Conservation (phyloP, 768 basidiomycete genomes). For the Boletus rex-veris region DNA sequence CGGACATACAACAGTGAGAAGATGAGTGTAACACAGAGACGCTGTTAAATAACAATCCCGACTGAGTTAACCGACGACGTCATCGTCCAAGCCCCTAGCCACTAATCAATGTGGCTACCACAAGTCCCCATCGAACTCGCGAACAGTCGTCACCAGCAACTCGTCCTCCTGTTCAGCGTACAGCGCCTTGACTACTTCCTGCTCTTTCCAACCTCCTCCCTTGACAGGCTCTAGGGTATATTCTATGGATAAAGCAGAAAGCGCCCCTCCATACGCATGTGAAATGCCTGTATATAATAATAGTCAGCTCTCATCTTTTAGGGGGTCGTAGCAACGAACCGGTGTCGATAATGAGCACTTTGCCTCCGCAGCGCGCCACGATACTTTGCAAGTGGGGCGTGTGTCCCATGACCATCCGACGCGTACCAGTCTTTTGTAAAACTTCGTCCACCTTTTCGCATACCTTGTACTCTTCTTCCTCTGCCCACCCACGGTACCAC, state of each 20-base stretch:
- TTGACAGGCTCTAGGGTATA: conserved; percentile 72
- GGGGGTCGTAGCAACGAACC: conserved; percentile 40
- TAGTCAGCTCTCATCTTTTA: neutral
- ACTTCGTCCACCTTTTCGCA: conserved; percentile 74
- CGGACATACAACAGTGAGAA: conserved; percentile 11
- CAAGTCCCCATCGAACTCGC: conserved; percentile 26
- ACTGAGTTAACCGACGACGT: conserved; percentile 16
- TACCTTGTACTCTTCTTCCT: conserved; percentile 60
- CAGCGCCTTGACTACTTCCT: conserved; percentile 35
- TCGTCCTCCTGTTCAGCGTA: conserved; percentile 34
- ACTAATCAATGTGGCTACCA: conserved; percentile 2
- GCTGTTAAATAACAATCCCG: conserved; percentile 22
- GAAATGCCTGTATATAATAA: conserved; percentile 64
- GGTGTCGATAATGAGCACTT: conserved; percentile 94
- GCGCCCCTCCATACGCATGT: conserved; percentile 89
- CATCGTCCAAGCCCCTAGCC: conserved; percentile 17
- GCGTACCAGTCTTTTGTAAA: conserved; percentile 69
- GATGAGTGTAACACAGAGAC: conserved; percentile 1
- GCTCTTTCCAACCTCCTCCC: conserved; percentile 34
- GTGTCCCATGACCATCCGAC: conserved; percentile 94
- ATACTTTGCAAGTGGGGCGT: conserved; percentile 91
- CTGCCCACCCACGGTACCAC: conserved; percentile 96
- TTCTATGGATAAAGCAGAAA: conserved; percentile 84
- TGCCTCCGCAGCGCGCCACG: conserved; percentile 83
- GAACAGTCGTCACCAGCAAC: conserved; percentile 21